Base-by-base conservation (phyloP, 345 rosid genomes). In the Brassica incana region DNA sequence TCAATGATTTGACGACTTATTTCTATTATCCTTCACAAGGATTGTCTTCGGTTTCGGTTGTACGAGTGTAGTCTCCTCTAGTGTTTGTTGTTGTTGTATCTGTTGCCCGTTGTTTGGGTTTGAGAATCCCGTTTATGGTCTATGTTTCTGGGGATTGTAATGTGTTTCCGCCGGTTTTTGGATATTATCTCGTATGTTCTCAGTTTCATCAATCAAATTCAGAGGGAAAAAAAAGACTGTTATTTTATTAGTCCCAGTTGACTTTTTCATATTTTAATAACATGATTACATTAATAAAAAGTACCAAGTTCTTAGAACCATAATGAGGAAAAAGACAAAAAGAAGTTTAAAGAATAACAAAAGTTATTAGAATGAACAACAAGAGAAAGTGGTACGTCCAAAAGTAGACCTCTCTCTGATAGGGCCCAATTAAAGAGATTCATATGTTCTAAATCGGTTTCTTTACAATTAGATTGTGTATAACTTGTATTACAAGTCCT, bases 321-420 rank as follows among this genome's bases (percentile, higher is more conserved):
- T 65, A 27, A 64, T 65, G 81, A 78, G 3, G 72, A 65, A 72
- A 72, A 8, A 38, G 50, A 72, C 72, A 71, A 78, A 65, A 78
- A 20, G 33, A 72, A 29, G 12, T 29, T 50, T 50, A 50, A 56
- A 56, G 35, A 72, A 10, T n/a, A n/a, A 50, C 58, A 50, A 50
- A 78, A 10, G 56, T 58, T 15, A 59, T 16, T 50, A 54, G 29
- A 54, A 38, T 14, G 62, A 78, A 66, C 18, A 66, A 54, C 59
- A 56, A 40, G 2, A 65, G 50, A 56, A 65, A 33, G 67, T 78
- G 29, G 77, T 71, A 72, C 67, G 14, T 54, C 61, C 33, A 16
- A 66, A 15, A 16, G 77, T 72, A 72, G 30, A 58, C 67, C 80
- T 50, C 76, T 77, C 38, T 70, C 33, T 75, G 54, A 50, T 45